A percentile compares a stretch with the other conserved stretches of the same genome.
These are phyloP conservation scores for Globisporangium mamillatum DNA, from an alignment of 352 stramenopile species.

Conservation along the genomic window DNA sequence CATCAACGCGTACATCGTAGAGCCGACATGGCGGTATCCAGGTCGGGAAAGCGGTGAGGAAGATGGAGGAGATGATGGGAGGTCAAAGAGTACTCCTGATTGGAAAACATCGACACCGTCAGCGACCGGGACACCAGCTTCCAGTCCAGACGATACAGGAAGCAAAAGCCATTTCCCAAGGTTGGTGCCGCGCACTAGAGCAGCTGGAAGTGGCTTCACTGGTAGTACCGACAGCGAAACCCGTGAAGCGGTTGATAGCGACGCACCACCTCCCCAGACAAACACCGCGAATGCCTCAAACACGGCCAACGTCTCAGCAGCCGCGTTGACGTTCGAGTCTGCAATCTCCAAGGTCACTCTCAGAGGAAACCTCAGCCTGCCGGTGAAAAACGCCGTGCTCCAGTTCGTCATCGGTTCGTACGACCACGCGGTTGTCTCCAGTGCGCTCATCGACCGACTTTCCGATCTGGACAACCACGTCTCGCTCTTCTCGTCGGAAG, in stretches of 20 bases:
- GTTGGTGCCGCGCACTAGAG: neutral
- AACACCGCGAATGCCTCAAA: neutral
- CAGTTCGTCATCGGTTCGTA: neutral
- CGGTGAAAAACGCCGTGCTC: neutral
- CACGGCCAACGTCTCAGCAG: neutral
- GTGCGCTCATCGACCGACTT: neutral
- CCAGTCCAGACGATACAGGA: neutral
- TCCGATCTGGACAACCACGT: neutral
- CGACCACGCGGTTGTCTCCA: neutral
- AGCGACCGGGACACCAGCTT: neutral
- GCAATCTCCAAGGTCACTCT: slow-evolving; percentile 1
- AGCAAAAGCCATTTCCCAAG: slow-evolving; percentile 4
- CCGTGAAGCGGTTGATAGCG: neutral
- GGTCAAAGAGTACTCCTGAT: neutral
- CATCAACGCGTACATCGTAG: slow-evolving; percentile 3
- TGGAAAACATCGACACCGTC: neutral
- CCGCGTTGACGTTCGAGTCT: neutral
- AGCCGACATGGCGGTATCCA: slow-evolving; percentile 1
- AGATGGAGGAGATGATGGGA: neutral
- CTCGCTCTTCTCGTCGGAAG: neutral
- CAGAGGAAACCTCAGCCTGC: neutral
- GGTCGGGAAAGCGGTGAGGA: neutral
- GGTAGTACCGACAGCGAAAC: neutral
- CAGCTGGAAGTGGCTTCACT: neutral
- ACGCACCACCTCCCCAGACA: neutral